Base-by-base conservation (phyloP, 257 asterid genomes). In the Ilex asprella region DNA sequence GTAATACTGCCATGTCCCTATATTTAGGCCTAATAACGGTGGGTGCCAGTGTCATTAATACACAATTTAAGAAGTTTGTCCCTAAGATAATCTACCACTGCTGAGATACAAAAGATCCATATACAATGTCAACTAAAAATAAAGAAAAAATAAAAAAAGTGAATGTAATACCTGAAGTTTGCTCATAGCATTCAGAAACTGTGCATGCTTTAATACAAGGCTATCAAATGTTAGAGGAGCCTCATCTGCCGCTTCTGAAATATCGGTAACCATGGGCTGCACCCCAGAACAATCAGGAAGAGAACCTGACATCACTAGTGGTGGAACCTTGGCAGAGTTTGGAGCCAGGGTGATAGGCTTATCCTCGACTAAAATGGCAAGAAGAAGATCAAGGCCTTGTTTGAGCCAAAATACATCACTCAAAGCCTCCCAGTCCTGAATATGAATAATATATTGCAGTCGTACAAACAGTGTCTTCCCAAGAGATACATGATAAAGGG, bases 361-460 rank as follows among this genome's bases (percentile, higher is more conserved):
- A 71, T 89, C 90, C 84, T 85, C 99, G 46, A 93, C 97, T 56
- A 89, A 67, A 73, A 93, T 85, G 65, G 99, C 95, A 80, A 93
- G 80, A 68, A 93, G 96, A 69, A 93, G 97, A 79, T 93, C 99
- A 77, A 93, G 99, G 41, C 99, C 99, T 82, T 93, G 99, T 68
- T 93, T 93, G 64, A 93, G 95, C 99, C 99, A 93, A 74, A 93
- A 93, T 32, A 87, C 96, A 78, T 93, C 99, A 73, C 96, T 87
- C 70, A 93, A 67, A 70, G 99, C 96, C 79, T 87, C 96, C 99
- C 99, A 93, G 68, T 89, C 97, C 87, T 93, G 99, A 73, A 70
- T 55, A 67, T 93, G 97, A 75, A 93, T 89, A 70, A 93, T 87
- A 69, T 89, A 93, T 73, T 93, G 97, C 77, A 93, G 84, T 78